A percentile compares a stretch with the other conserved stretches of the same genome.
Evolutionary conservation across 257 asterid genomes (phyloP).

Genomic region (Salvia splendens): DNA sequence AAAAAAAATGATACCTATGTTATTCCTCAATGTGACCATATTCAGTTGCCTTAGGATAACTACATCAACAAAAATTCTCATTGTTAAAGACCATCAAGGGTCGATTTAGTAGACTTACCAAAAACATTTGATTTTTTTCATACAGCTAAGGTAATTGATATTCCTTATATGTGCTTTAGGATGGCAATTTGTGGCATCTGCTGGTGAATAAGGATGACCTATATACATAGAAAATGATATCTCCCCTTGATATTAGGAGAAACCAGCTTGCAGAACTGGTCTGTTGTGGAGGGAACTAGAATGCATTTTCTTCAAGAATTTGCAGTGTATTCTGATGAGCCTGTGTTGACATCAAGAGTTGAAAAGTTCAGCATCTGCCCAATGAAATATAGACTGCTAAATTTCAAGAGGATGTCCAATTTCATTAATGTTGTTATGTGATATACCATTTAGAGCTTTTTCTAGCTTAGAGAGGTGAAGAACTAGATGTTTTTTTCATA

Average conservation of each 20-base stretch:
- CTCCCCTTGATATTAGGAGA: not conserved
- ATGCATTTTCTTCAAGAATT: slow-evolving; percentile 94
- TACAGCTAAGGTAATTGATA: not conserved
- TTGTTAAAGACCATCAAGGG: slow-evolving; percentile 2
- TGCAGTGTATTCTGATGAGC: slow-evolving; percentile 94
- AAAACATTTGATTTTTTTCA: not conserved
- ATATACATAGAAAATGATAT: no score
- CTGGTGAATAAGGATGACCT: no score
- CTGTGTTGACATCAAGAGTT: slow-evolving; percentile 47
- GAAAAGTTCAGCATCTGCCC: slow-evolving; percentile 27
- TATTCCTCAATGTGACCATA: not conserved
- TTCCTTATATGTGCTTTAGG: slow-evolving; percentile 3
- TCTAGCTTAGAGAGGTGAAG: slow-evolving; percentile 5
- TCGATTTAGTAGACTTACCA: not conserved
- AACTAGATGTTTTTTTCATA: not conserved
- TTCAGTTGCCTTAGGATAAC: not conserved
- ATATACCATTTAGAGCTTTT: slow-evolving; percentile 11
- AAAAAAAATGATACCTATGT: not conserved
- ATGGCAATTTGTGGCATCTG: no score
- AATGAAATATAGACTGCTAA: not conserved
- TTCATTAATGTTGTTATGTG: not conserved
- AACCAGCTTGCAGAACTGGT: slow-evolving; percentile 30
- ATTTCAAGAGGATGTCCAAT: not conserved
- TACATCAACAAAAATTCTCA: slow-evolving; percentile 19
- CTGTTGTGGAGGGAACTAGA: slow-evolving; percentile 41